Conservation (phyloP, 768 basidiomycete genomes). For the Tricholoma terreum region DNA sequence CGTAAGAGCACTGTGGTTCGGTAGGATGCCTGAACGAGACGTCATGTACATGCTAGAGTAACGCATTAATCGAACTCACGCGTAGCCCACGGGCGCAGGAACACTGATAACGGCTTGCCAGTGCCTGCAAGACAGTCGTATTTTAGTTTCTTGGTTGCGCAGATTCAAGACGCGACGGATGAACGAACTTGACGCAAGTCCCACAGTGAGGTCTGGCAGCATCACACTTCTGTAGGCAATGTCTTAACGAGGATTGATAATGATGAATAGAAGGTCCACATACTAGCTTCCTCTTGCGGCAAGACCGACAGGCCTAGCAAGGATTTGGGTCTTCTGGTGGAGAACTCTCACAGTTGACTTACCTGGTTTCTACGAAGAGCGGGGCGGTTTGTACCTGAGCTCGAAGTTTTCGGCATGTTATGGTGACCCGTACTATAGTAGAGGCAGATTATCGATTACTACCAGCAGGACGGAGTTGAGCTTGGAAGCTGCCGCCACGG, state of each 20-base stretch:
- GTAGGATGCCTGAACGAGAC: constrained; percentile 62
- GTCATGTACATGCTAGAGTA: constrained; percentile 11
- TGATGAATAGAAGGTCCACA: constrained; percentile 20
- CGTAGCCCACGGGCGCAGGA: constrained; percentile 81
- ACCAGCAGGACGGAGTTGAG: not conserved
- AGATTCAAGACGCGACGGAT: not conserved
- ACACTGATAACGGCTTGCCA: constrained; percentile 82
- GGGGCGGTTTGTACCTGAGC: constrained; percentile 47
- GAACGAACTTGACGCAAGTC: constrained; percentile 75
- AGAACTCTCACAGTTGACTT: constrained; percentile 9
- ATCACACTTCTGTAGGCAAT: constrained; percentile 71
- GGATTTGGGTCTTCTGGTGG: not conserved
- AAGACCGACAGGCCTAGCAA: constrained; percentile 73
- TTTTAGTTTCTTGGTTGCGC: not conserved
- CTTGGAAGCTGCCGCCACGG: no score
- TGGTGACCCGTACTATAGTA: not conserved
- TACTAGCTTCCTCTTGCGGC: constrained; percentile 83
- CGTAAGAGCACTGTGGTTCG: constrained; percentile 82
- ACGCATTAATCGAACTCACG: constrained; percentile 44
- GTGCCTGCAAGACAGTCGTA: constrained; percentile 44
- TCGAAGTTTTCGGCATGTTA: constrained; percentile 66
- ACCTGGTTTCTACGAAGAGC: constrained; percentile 82
- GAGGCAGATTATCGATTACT: not conserved
- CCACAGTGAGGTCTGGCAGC: constrained; percentile 82
- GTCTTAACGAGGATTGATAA: not conserved